phyloP scores from a whole-genome alignment of 73 alveolate species.

The Tetrahymena borealis region DNA sequence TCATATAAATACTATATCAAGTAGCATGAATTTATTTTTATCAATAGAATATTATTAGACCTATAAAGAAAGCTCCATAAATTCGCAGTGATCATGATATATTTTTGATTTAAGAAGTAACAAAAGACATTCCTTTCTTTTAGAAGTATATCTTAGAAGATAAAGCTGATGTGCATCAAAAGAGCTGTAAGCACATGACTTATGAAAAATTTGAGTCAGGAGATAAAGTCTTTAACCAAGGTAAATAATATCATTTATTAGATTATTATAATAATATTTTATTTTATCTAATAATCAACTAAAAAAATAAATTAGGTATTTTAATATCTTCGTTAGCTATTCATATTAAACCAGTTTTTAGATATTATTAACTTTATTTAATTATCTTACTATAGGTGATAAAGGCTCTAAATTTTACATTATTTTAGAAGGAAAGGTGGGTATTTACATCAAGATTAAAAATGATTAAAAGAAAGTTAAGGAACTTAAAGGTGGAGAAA shows the following conservation, averaged over 20 bases:
- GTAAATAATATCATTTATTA: not conserved
- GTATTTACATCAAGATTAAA: not conserved
- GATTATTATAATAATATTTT: not conserved
- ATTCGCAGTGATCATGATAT: not conserved
- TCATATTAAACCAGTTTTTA: not conserved
- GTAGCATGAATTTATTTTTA: no score
- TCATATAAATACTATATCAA: no score
- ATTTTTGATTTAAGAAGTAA: not conserved
- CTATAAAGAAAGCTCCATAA: not conserved
- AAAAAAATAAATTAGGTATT: not conserved
- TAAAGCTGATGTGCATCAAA: not conserved
- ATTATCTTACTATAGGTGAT: slow-evolving; percentile 15
- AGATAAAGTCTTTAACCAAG: not conserved
- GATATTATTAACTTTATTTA: no score
- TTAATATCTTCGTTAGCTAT: not conserved
- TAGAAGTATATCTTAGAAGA: not conserved
- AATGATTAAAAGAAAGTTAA: slow-evolving; percentile 13
- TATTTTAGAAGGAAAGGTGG: slow-evolving; percentile 21
- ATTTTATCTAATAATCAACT: not conserved
- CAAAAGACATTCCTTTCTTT: not conserved
- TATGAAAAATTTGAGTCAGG: not conserved
- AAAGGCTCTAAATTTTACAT: slow-evolving; percentile 28
- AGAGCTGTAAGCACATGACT: not conserved
- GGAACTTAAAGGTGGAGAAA: slow-evolving; percentile 10
- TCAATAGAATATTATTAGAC: not conserved